phyloP scores from a whole-genome alignment of 2,329 filamentous ascomycete genomes.

The Colletotrichum spaethianum region DNA sequence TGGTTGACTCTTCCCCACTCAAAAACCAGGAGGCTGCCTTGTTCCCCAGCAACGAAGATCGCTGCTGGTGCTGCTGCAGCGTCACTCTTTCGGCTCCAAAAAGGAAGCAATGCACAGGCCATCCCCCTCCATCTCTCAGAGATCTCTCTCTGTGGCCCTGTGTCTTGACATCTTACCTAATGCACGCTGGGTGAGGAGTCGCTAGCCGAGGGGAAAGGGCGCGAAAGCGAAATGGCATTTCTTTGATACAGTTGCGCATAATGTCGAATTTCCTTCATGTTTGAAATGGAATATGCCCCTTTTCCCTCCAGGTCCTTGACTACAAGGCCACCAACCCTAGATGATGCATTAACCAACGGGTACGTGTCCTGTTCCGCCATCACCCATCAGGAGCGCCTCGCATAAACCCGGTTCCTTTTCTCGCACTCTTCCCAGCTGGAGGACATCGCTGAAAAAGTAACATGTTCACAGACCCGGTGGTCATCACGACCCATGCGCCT shows the following conservation, averaged over 20 bases:
- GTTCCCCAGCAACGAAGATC: conserved; percentile 42
- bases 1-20: conserved; percentile 21
- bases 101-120: conserved; percentile 19
- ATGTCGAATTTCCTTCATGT: conserved; percentile 16
- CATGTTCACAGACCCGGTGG: background rate
- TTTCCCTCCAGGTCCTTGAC: background rate
- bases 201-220: background rate
- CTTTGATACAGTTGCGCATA: conserved; percentile 10
- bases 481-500: background rate
- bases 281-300: conserved; percentile 3
- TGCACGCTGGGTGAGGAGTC: background rate
- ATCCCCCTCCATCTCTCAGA: background rate
- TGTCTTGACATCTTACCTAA: background rate
- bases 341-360: background rate
- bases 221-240: background rate
- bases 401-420: conserved; percentile 1
- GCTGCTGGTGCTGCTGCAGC: conserved; percentile 33
- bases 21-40: conserved; percentile 27
- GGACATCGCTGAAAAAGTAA: background rate
- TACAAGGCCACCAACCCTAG: background rate
- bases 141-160: background rate
- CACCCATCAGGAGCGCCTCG: background rate
- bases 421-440: background rate
- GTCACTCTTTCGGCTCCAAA: conserved; percentile 11
- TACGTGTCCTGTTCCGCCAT: background rate